Evolutionary conservation across 2,329 filamentous ascomycete species (phyloP).

Genomic region (Ilyonectria sp.): DNA sequence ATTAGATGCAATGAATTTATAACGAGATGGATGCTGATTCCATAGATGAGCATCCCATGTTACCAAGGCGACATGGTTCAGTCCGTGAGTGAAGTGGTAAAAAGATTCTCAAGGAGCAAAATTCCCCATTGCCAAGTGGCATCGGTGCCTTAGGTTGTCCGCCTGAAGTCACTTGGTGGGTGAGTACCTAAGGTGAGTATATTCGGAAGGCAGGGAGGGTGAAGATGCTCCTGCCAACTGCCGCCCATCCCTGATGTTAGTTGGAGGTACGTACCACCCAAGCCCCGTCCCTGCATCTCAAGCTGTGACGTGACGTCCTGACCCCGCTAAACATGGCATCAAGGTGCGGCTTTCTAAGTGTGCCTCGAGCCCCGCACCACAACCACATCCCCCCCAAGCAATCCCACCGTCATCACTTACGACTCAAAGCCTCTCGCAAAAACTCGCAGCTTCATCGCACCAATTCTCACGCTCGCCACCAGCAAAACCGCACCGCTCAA

Average conservation of each 20-base stretch:
- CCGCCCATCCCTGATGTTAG: neutral
- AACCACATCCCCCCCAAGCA: constrained; percentile 10
- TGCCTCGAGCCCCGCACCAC: constrained; percentile 42
- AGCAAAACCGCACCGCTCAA: neutral
- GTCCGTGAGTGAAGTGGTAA: neutral
- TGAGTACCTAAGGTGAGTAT: neutral
- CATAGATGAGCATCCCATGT: neutral
- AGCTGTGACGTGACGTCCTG: constrained; percentile 44
- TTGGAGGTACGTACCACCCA: constrained; percentile 38
- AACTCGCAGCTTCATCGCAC: neutral
- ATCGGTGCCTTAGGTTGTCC: neutral
- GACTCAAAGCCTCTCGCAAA: neutral
- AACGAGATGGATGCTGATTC: neutral
- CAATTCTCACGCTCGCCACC: neutral
- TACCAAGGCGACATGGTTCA: neutral
- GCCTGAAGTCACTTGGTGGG: neutral
- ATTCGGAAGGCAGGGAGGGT: neutral
- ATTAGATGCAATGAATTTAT: neutral
- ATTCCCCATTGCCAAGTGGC: neutral
- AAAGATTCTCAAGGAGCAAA: neutral
- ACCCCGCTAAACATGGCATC: constrained; percentile 41
- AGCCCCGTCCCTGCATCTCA: constrained; percentile 10
- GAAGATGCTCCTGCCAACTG: constrained; percentile 3
- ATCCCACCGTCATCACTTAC: constrained; percentile 44
- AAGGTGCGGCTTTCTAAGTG: constrained; percentile 21